A percentile compares a stretch with the other conserved stretches of the same genome.
Evolutionary conservation across 495 filamentous ascomycete genomes (phyloP).

Genomic region (Podospora anserina): DNA sequence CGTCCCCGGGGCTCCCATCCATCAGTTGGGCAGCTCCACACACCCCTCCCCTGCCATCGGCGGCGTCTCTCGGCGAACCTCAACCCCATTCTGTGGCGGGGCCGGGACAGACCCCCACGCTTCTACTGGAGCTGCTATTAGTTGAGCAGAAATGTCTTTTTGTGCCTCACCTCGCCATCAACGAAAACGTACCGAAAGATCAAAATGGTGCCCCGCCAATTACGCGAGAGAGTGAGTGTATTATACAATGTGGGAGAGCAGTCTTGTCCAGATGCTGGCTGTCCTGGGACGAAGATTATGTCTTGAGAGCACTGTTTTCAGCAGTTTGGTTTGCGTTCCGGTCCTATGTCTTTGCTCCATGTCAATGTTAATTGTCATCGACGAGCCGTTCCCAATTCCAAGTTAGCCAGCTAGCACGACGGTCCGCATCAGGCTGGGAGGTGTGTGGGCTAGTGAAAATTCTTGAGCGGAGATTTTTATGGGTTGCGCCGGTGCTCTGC

Average conservation of each 20-base stretch:
- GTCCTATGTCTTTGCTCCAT: background rate
- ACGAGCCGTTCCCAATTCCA: too few species aligned
- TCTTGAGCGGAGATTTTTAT: slow-evolving; percentile 7
- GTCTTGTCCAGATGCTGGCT: background rate
- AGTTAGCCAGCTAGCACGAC: too few species aligned
- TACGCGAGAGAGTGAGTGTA: background rate
- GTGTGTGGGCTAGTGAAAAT: background rate
- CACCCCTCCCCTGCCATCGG: background rate
- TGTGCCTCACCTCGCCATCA: background rate
- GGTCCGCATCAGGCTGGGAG: background rate
- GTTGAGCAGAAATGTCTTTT: background rate
- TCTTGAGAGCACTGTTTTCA: background rate
- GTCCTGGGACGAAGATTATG: background rate
- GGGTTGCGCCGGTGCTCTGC: background rate
- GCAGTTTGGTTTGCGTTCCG: background rate
- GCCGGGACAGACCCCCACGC: background rate
- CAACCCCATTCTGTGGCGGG: background rate
- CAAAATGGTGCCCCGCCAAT: background rate
- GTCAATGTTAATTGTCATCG: background rate
- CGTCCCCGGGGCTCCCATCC: background rate
- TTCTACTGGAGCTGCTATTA: background rate
- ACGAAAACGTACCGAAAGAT: background rate
- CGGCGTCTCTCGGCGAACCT: slow-evolving; percentile 2
- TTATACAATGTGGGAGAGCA: background rate
- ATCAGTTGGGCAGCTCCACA: background rate